Evolutionary conservation across 2,329 filamentous ascomycete genomes (phyloP).

Genomic region (Tolypocladium cylindrosporum): DNA sequence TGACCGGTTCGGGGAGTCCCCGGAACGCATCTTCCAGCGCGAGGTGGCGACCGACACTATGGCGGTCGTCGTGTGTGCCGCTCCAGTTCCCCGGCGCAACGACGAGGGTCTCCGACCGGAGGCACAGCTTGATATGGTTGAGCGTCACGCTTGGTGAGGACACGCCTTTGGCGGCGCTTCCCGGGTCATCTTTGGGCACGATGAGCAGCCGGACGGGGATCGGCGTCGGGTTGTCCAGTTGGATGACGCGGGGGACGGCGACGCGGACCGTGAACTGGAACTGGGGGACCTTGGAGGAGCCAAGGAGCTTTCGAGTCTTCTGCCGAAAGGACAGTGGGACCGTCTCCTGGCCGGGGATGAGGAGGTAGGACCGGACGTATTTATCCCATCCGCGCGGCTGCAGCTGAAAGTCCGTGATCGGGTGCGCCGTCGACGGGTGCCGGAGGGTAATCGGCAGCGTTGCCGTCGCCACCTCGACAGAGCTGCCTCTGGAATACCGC

Average conservation of each 20-base stretch:
- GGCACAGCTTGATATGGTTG: constrained; percentile 5
- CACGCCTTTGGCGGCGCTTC: constrained; percentile 7
- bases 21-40: constrained; percentile 1
- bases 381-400: neutral
- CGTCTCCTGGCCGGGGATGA: constrained; percentile 20
- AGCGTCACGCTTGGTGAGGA: constrained; percentile 8
- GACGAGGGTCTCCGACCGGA: constrained; percentile 8
- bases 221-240: constrained; percentile 13
- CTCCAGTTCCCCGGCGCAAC: constrained; percentile 5
- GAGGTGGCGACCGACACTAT: neutral
- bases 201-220: constrained; percentile 13
- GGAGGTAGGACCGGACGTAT: constrained; percentile 10
- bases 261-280: constrained; percentile 16
- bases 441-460: constrained; percentile 13
- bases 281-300: constrained; percentile 20
- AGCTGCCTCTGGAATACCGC: neutral
- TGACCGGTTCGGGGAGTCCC: neutral
- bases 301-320: constrained; percentile 20
- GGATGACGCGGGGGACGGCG: constrained; percentile 16
- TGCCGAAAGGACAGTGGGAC: constrained; percentile 20
- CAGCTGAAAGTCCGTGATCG: constrained; percentile 9
- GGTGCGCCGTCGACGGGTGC: neutral
- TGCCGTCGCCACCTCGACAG: constrained; percentile 4
- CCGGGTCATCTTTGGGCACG: constrained; percentile 5
- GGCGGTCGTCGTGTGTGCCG: neutral